phyloP scores from a whole-genome alignment of 768 basidiomycete species.

The Porphyrellus cyaneotinctus region DNA sequence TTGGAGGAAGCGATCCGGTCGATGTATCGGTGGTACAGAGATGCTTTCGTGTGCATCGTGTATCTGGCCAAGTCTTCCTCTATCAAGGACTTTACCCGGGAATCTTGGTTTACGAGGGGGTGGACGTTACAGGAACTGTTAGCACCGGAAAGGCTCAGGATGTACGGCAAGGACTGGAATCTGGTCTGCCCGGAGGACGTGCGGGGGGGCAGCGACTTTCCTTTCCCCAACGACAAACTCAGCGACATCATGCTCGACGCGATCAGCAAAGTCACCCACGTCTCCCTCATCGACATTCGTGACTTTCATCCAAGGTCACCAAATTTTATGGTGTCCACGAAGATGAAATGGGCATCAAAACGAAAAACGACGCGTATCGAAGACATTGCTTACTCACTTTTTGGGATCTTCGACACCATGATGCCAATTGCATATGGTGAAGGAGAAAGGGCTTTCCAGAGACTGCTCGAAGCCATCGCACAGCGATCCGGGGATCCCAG shows the following conservation, averaged over 20 bases:
- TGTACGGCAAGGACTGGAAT: constrained; percentile 11
- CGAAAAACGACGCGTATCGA: constrained; percentile 11
- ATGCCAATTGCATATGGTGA: constrained; percentile 11
- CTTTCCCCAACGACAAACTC: constrained; percentile 11
- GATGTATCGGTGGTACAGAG: constrained; percentile 14
- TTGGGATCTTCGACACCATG: constrained; percentile 12
- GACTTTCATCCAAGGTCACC: constrained; percentile 3
- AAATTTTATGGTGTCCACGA: constrained; percentile 5
- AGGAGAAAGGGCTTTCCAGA: constrained; percentile 10
- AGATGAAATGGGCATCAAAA: constrained; percentile 15
- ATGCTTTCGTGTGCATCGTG: constrained; percentile 13
- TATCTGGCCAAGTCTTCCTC: constrained; percentile 5
- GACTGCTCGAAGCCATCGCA: constrained; percentile 12
- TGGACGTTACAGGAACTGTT: constrained; percentile 15
- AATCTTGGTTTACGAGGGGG: constrained; percentile 12
- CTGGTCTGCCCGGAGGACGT: constrained; percentile 3
- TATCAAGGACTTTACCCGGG: constrained; percentile 1
- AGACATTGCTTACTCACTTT: constrained; percentile 8
- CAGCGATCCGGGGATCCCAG: constrained; percentile 10
- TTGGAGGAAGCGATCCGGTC: constrained; percentile 12
- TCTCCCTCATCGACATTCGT: background rate
- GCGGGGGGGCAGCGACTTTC: constrained; percentile 1
- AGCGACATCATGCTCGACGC: constrained; percentile 1
- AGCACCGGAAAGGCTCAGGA: constrained; percentile 5
- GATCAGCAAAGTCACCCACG: constrained; percentile 3